Percentiles rank a stretch among this genome's conserved stretches.
Conservation (phyloP, 2,329 filamentous ascomycete genomes). For the Penicillium sp. region DNA sequence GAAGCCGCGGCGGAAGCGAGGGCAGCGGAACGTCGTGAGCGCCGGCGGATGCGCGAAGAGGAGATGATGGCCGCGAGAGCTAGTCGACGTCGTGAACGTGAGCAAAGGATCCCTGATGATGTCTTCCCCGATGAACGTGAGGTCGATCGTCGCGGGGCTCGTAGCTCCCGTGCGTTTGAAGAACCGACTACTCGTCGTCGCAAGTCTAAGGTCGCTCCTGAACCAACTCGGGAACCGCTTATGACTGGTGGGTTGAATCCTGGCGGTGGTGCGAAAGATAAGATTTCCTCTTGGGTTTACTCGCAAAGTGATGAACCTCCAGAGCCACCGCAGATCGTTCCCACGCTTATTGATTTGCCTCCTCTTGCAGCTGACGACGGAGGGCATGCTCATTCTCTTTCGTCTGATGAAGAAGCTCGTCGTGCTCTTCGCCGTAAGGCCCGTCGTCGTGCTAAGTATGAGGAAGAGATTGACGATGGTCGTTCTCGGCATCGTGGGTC, state of each 20-base stretch:
- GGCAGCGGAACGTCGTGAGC: constrained; percentile 44
- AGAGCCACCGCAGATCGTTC: constrained; percentile 48
- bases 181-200: constrained; percentile 39
- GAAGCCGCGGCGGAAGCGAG: constrained; percentile 38
- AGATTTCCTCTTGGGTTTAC: constrained; percentile 53
- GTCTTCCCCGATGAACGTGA: constrained; percentile 30
- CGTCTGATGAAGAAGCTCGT: constrained; percentile 46
- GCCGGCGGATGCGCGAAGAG: constrained; percentile 38
- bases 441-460: constrained; percentile 44
- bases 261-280: constrained; percentile 37
- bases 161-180: constrained; percentile 33
- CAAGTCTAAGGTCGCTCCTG: constrained; percentile 31
- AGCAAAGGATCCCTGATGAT: constrained; percentile 30
- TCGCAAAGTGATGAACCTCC: constrained; percentile 50
- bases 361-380: constrained; percentile 32
- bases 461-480: constrained; percentile 42
- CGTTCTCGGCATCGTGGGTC: constrained; percentile 36
- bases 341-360: constrained; percentile 47
- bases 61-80: constrained; percentile 32
- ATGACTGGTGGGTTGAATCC: constrained; percentile 29
- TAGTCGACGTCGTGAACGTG: constrained; percentile 36
- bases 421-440: constrained; percentile 40
- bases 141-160: constrained; percentile 23
- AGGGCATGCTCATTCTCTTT: constrained; percentile 37
- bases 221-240: constrained; percentile 29